These are phyloP conservation scores for Lithocarpus polystachyus DNA, from an alignment of 306 rosid genomes.

Conservation along the genomic window DNA sequence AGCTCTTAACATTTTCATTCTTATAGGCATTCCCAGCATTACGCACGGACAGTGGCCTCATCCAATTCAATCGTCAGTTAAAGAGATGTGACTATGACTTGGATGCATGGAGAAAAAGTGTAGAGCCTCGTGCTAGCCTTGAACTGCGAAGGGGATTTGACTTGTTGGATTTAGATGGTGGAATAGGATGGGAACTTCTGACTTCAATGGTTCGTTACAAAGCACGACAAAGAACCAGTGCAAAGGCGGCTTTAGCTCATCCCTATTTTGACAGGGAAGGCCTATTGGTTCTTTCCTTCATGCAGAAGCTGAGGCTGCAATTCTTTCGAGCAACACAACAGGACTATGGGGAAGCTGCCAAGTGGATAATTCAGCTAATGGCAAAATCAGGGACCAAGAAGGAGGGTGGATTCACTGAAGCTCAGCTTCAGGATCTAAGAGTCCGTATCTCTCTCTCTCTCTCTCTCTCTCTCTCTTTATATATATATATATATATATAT, in stretches of 20 bases:
- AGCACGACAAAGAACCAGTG: slow-evolving; percentile 85
- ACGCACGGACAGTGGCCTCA: slow-evolving; percentile 66
- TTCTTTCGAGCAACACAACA: slow-evolving; percentile 79
- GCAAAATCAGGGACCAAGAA: slow-evolving; percentile 85
- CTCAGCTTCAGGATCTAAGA: slow-evolving; percentile 78
- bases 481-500: neutral
- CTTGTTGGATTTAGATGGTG: slow-evolving; percentile 86
- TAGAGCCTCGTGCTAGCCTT: slow-evolving; percentile 62
- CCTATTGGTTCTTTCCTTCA: slow-evolving; percentile 70
- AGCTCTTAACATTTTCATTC: slow-evolving; percentile 17
- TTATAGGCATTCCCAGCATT: slow-evolving; percentile 73
- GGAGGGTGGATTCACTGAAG: slow-evolving; percentile 97
- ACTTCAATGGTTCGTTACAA: slow-evolving; percentile 86
- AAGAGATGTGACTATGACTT: slow-evolving; percentile 91
- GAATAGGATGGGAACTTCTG: slow-evolving; percentile 91
- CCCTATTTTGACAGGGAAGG: slow-evolving; percentile 88
- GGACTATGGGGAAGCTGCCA: slow-evolving; percentile 85
- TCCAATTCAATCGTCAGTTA: slow-evolving; percentile 88
- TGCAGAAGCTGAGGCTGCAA: slow-evolving; percentile 76
- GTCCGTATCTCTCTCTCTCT: slow-evolving; percentile 29
- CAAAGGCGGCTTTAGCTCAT: slow-evolving; percentile 84
- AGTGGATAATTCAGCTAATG: slow-evolving; percentile 74
- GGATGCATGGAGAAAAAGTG: slow-evolving; percentile 68
- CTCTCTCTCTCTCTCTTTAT: too few species aligned
- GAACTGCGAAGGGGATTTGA: slow-evolving; percentile 84